phyloP scores from a whole-genome alignment of 164 flowering plant genomes.

The Amborella trichopoda region DNA sequence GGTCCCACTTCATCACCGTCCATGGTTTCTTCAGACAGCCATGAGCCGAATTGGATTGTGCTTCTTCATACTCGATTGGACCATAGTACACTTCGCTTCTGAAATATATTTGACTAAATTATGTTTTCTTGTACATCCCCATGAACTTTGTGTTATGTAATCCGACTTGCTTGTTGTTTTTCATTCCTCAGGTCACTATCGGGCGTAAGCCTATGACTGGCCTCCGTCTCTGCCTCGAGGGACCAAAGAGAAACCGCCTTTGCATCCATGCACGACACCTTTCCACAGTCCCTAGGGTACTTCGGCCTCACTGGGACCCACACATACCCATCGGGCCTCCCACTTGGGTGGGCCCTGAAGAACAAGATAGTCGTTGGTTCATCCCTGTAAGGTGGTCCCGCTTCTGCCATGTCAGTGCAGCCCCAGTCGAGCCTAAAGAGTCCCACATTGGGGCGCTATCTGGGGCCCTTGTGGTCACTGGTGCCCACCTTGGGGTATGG shows the following conservation, averaged over 20 bases:
- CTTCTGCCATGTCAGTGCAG: slow-evolving; percentile 84
- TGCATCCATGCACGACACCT: slow-evolving; percentile 64
- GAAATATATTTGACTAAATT: too few relatives aligned
- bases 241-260: slow-evolving; percentile 62
- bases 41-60: too few relatives aligned
- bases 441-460: slow-evolving; percentile 44
- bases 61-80: too few relatives aligned
- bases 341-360: slow-evolving; percentile 87
- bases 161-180: too few relatives aligned
- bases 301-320: slow-evolving; percentile 72
- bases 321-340: slow-evolving; percentile 82
- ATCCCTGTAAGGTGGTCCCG: slow-evolving; percentile 90
- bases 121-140: too few relatives aligned
- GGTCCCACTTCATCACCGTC: too few relatives aligned
- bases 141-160: too few relatives aligned
- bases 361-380: slow-evolving; percentile 90
- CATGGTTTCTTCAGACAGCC: too few relatives aligned
- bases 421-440: slow-evolving; percentile 64
- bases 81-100: too few relatives aligned
- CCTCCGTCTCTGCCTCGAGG: slow-evolving; percentile 55
- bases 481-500: slow-evolving; percentile 98
- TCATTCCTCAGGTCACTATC: slow-evolving; percentile 72
- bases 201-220: slow-evolving; percentile 89
- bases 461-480: slow-evolving; percentile 69
- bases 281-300: slow-evolving; percentile 59